These are phyloP conservation scores for Aspergillus nomiae DNA, from an alignment of 2,329 filamentous ascomycete species.

Conservation along the genomic window DNA sequence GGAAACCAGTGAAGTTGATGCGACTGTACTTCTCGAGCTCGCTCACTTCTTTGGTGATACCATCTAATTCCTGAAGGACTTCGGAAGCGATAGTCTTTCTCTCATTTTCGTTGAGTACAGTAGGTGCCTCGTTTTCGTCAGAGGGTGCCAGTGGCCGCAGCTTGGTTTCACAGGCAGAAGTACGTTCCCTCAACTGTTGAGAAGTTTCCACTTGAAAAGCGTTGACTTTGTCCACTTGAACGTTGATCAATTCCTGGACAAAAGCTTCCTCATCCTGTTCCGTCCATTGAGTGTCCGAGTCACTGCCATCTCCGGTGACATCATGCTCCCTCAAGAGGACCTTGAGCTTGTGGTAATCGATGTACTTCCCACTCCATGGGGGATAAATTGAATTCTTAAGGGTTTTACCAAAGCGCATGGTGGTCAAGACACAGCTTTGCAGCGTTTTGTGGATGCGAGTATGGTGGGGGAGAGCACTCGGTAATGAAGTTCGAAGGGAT, in stretches of 20 bases:
- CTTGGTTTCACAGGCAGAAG: constrained; percentile 67
- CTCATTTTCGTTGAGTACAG: constrained; percentile 44
- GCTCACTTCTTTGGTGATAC: constrained; percentile 85
- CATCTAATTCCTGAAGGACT: constrained; percentile 77
- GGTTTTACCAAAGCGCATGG: constrained; percentile 92
- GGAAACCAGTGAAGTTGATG: constrained; percentile 95
- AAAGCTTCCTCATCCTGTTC: constrained; percentile 92
- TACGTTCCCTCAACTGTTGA: constrained; percentile 77
- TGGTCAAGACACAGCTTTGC: constrained; percentile 23
- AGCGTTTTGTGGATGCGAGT: background rate
- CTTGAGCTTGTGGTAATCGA: constrained; percentile 95
- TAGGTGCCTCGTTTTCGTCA: constrained; percentile 34
- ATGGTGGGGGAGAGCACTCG: constrained; percentile 2
- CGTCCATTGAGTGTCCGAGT: constrained; percentile 73
- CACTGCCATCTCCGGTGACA: constrained; percentile 46
- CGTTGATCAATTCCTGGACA: constrained; percentile 91
- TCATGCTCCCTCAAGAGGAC: constrained; percentile 78
- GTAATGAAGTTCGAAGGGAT: constrained; percentile 3
- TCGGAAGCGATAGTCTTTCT: constrained; percentile 62
- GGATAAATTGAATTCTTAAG: constrained; percentile 76
- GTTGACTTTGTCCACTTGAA: constrained; percentile 93
- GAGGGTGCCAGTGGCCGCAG: constrained; percentile 59
- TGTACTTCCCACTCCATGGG: constrained; percentile 91
- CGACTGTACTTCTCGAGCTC: constrained; percentile 94
- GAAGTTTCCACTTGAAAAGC: constrained; percentile 83